These are phyloP conservation scores for Penicillium dipodomyicola DNA, from an alignment of 495 filamentous ascomycete species.

Conservation along the genomic window DNA sequence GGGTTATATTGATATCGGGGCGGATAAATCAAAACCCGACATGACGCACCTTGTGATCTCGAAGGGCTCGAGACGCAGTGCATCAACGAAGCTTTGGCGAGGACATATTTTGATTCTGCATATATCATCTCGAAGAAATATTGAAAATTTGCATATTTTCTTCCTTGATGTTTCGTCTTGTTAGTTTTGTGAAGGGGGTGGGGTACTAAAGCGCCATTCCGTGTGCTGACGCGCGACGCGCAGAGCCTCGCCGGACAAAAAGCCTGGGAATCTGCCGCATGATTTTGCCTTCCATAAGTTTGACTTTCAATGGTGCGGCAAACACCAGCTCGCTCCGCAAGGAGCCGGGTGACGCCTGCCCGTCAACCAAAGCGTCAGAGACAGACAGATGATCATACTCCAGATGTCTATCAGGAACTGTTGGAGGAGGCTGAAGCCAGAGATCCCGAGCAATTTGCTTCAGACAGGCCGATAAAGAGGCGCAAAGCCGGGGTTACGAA, in stretches of 20 bases:
- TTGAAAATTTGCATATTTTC: neutral
- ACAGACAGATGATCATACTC: constrained; percentile 33
- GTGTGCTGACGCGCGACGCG: constrained; percentile 12
- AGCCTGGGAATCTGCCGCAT: neutral
- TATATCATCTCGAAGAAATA: neutral
- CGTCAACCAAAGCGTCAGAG: constrained; percentile 16
- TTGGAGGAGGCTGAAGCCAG: constrained; percentile 58
- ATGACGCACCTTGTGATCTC: constrained; percentile 12
- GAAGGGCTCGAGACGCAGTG: neutral
- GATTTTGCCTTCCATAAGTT: constrained; percentile 1
- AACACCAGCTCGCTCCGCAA: constrained; percentile 17
- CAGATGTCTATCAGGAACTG: constrained; percentile 65
- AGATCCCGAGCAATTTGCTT: constrained; percentile 30
- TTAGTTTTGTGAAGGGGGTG: neutral
- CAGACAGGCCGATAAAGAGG: constrained; percentile 44
- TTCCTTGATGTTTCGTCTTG: neutral
- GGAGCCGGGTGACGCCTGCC: constrained; percentile 16
- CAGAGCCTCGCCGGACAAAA: neutral
- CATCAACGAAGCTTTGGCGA: neutral
- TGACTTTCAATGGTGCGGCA: constrained; percentile 25
- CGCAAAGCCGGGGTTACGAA: constrained; percentile 38
- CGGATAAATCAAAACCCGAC: constrained; percentile 10
- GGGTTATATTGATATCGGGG: constrained; percentile 14
- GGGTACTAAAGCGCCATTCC: neutral
- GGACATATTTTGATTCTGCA: neutral